Base-by-base conservation (phyloP, 768 basidiomycete genomes). In the Tricholoma sp. region DNA sequence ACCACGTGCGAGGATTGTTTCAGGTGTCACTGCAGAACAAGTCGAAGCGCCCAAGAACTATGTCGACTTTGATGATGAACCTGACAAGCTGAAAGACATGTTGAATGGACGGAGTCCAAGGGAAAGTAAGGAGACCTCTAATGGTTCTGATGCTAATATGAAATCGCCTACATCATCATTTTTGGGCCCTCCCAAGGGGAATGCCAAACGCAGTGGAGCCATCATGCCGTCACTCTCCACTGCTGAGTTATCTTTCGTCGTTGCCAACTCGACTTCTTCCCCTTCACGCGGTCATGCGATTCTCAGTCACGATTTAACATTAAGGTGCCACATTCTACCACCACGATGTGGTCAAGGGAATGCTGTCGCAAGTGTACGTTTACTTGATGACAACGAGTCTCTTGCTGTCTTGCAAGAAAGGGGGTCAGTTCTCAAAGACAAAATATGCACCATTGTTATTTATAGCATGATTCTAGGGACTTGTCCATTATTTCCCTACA, bases 61-160 rank as follows among this genome's bases (percentile, higher is more conserved):
- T 63, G 85, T 91, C 1, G 91, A 93, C 65, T 90, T 84, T 55
- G 91, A 92, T 2, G 88, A 91, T 44, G 91, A 93, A 64, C 77
- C 85, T 1, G 86, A 85, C 54, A 85, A 83, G 61, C 74, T 93
- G 58, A 90, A 88, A 65, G 86, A 84, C 34, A 75, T 93, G 65
- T 68, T 93, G 32, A 86, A 84, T 62, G 82, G 80, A 9, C 78
- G 68, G 55, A 70, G 72, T 33, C 74, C 70, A 15, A 82, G 71
- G 57, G 76, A 78, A 15, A 73, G 66, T 48, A 61, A 24, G 47
- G 57, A 52, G 31, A 50, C n/a, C 52, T 31, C 51, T 57, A 50
- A 34, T 54, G 32, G 41, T 24, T 33, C 51, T 33, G 48, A 17
- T 17, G 41, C 52, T 29, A 18, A 32, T 18, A 56, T 37, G 18